Conservation (phyloP, 306 rosid species). For the Benincasa hispida region DNA sequence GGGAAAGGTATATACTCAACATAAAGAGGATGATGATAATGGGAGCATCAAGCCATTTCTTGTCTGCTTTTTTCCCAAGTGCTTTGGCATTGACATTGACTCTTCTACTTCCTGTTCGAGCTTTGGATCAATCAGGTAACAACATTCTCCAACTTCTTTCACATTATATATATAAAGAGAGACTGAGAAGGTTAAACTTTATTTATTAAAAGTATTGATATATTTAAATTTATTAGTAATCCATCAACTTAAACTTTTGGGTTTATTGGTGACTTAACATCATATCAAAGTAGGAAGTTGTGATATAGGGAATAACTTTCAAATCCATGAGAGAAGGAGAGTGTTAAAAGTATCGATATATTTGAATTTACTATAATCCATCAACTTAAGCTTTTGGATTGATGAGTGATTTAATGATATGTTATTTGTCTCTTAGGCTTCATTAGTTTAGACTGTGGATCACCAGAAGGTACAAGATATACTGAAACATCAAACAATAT, state of each 20-base stretch:
- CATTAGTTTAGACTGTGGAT: conserved; percentile 27
- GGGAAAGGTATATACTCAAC: not conserved
- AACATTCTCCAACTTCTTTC: not conserved
- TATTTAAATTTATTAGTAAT: too few relatives aligned
- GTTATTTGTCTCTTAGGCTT: conserved; percentile 15
- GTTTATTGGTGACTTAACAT: too few relatives aligned
- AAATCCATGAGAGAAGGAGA: too few relatives aligned
- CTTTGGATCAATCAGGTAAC: not conserved
- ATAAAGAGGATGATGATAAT: not conserved
- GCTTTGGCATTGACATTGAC: not conserved
- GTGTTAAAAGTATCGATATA: too few relatives aligned
- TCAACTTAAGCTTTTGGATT: too few relatives aligned
- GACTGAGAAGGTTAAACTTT: too few relatives aligned
- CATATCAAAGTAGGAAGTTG: too few relatives aligned
- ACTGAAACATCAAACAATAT: not conserved
- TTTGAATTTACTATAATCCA: too few relatives aligned
- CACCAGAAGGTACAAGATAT: not conserved
- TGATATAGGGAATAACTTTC: too few relatives aligned
- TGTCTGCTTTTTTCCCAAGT: not conserved
- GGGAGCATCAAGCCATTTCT: not conserved
- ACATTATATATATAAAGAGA: not conserved
- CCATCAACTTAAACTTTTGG: too few relatives aligned
- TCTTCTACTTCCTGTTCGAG: not conserved
- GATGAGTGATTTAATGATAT: too few relatives aligned
- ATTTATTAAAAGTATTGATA: too few relatives aligned